Base-by-base conservation (phyloP, 768 basidiomycete genomes). In the Podaxis mareebaensis region DNA sequence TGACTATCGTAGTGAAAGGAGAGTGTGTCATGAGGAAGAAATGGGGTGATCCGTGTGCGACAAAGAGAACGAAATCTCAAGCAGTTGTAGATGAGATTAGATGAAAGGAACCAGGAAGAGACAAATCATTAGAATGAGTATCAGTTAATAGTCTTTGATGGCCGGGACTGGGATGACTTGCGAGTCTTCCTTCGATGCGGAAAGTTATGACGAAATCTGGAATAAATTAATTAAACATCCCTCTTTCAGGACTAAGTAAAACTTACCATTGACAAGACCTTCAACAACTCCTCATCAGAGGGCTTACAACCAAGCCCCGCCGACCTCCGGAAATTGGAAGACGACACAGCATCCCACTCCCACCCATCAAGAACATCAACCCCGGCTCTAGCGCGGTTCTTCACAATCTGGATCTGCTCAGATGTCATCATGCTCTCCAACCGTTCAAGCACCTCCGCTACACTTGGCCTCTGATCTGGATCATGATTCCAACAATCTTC, bases 401-500 rank as follows among this genome's bases (percentile, higher is more conserved):
- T 53, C 28, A 46, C 22, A 20, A 1, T 5, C 30, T 17, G 28
- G n/a, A 48, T 13, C 20, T 62, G 53, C 10, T 55, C 60, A 17
- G 46, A 30, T 15, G 44, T 56, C 61, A 63, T 63, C 61, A 56
- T 57, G 7, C 7, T n/a, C 40, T 63, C 61, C 26, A 63, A 48
- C n/a, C 61, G 54, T 26, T 49, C 44, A n/a, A 63, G 48, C 13
- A 52, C 55, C 52, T 63, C 55, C 0, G 12, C 33, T 39, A 63
- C 39, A 28, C 36, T 52, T 17, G 55, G 55, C 22, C 61, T 48
- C 8, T 51, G 53, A n/a, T 56, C 46, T 15, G 61, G 61, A 4
- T 56, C 55, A 30, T 56, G 55, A 20, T 33, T 52, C 61, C 61
- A 63, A 36, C 61, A 63, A 12, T 56, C 54, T n/a, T 63, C 54